Evolutionary conservation across 2,329 filamentous ascomycete species (phyloP), one percentile per base, ranked within the genome.

Genomic region (Alternaria conjuncta): DNA sequence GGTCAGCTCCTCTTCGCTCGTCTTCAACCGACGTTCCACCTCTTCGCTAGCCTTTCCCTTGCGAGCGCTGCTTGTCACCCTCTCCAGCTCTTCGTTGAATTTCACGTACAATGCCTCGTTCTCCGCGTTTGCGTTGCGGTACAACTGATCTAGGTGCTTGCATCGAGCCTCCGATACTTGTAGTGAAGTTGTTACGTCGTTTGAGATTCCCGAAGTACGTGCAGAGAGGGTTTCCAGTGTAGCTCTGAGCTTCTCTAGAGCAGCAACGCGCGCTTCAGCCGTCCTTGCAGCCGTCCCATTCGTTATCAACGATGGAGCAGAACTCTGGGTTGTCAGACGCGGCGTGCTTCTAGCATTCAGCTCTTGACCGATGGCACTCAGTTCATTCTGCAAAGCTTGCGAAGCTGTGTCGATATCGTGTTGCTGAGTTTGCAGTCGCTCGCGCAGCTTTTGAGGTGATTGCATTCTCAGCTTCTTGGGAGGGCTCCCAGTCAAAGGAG

Each of bases 101-200:
- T 90, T 90, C 69, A 95, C 92, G 79, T 97, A 97, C 59, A 98
- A 84, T 28, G 95, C 87, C 81, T 97, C 94, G 72, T 97, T 98
- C 83, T 98, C 95, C 0, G 93, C 92, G 71, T 90, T 93, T 15
- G 90, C 88, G 75, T 97, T 93, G 68, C 93, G 92, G 82, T 96
- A 97, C 55, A 97, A 83, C 80, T 96, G 92, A 77, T 97, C 94
- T 57, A 97, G 88, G 44, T 91, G 91, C 71, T 90, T 91, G 63
- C 90, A 90, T 72, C 96, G 94, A 63, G 86, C 87, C 77, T 97
- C 94, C 13, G 88, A 89, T 2, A 93, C 89, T 71, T 88, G 86
- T 13, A 97, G 84, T 1, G 89, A 90, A 20, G 84, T 88, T 45
- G 93, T 89, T 70, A 96, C 83, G 68, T 97, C 93, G 28, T 83